Evolutionary conservation across 108 stramenopile species (phyloP).

Genomic region (Aurantiochytrium sp.): DNA sequence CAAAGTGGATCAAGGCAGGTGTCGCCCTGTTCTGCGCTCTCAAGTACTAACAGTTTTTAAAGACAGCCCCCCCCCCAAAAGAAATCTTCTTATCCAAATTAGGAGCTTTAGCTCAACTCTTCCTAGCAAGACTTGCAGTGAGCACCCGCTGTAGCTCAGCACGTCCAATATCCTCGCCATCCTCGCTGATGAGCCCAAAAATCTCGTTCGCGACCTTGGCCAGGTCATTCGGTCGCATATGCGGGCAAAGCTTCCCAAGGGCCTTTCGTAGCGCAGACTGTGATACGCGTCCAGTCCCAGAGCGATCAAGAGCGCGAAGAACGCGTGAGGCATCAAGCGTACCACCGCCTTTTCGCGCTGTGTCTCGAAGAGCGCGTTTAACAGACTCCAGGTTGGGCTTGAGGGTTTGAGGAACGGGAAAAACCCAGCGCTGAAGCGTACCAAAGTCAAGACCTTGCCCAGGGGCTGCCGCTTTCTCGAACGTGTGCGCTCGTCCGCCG

Average conservation of each 20-base stretch:
- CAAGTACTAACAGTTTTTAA: constrained; percentile 33
- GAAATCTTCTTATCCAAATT: too few relatives aligned
- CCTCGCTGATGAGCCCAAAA: background rate
- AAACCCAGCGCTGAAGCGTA: background rate
- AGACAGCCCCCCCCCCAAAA: too few relatives aligned
- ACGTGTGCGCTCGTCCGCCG: background rate
- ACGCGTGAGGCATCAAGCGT: background rate
- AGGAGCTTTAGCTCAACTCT: too few relatives aligned
- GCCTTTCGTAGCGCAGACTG: background rate
- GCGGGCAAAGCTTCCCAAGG: background rate
- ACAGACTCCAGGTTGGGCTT: background rate
- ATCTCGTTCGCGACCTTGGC: background rate
- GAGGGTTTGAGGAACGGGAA: background rate
- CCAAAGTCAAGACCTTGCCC: background rate
- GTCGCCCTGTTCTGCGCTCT: constrained; percentile 58
- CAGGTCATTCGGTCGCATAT: background rate
- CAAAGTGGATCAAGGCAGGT: constrained; percentile 63
- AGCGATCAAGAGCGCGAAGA: background rate
- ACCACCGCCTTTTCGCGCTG: background rate
- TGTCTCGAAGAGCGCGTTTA: background rate
- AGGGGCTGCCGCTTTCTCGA: background rate
- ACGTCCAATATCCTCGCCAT: background rate
- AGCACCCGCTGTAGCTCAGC: background rate
- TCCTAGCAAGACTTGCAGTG: background rate
- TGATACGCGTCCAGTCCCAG: background rate